Evolutionary conservation across 179 eudicot species (phyloP), one percentile per base, ranked within the genome.

Genomic region (Heliamphora pulchella): DNA sequence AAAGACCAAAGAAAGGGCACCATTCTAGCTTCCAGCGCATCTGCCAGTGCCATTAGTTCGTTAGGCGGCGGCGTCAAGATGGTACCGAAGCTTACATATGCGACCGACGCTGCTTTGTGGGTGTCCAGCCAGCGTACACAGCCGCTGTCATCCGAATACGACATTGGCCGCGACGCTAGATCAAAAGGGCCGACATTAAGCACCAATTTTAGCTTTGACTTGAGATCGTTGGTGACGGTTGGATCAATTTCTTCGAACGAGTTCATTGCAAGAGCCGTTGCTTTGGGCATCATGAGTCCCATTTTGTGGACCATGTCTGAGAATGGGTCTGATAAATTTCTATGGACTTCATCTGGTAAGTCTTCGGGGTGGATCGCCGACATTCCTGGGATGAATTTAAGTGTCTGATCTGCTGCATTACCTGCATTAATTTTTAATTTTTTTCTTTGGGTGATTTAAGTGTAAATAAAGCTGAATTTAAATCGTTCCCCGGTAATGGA

Each of bases 231-330:
- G 10, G 73, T 77, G 68, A 85, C 78, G 15, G 39, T 64, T 2
- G 88, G 87, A 18, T 85, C 89, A 8, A 89, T 76, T 31, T 83
- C 91, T 74, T 89, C 87, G 7, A 85, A 83, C 5, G 91, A 87
- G 66, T 85, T 87, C 4, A 87, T 31, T 18, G 64, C 76, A 1
- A 87, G 71, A 2, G 89, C 89, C 0, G 81, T 81, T 51, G 88
- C 87, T 65, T 59, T 75, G 1, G 83, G 79, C 15, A 89, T 17
- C 4, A 57, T 15, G 73, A 48, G 48, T 55, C 83, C 91, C 91
- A 89, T 89, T 53, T 81, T 85, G 59, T 83, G 64, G 6, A 85
- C 80, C 79, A 82, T 76, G 17, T 3, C 1, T 31, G 83, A 68
- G 15, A 89, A 66, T 22, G 87, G 86, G 0, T 86, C 75, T 39